Evolutionary conservation across 164 flowering plant genomes (phyloP).

Genomic region (Magnolia officinalis): DNA sequence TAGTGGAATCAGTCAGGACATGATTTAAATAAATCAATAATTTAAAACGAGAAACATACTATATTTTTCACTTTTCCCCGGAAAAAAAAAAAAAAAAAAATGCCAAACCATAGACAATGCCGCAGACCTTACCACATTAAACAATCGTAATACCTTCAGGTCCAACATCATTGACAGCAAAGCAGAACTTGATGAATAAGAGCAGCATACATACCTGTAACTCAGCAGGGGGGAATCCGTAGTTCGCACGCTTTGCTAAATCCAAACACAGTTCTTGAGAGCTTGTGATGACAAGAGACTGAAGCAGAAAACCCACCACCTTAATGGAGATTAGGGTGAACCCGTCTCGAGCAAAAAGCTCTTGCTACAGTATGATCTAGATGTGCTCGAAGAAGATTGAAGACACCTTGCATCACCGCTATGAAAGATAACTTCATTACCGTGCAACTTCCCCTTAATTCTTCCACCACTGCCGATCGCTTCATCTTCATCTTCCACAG

Average conservation of each 20-base stretch:
- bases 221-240: not conserved
- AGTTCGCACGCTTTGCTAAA: not conserved
- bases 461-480: constrained; percentile 47
- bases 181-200: not conserved
- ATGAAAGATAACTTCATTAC: constrained; percentile 43
- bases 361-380: constrained; percentile 87
- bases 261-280: not conserved
- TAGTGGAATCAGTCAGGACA: not conserved
- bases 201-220: not conserved
- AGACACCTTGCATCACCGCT: constrained; percentile 77
- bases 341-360: constrained; percentile 84
- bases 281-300: not conserved
- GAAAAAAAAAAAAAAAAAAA: not conserved
- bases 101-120: constrained; percentile 1
- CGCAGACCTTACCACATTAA: not conserved
- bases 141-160: not conserved
- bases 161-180: not conserved
- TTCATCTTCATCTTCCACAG: constrained; percentile 66
- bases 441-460: constrained; percentile 44
- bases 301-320: not conserved
- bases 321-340: constrained; percentile 63
- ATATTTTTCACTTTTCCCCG: not conserved
- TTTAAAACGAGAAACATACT: not conserved
- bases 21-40: not conserved
- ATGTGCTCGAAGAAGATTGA: constrained; percentile 89